Evolutionary conservation across 192 early-diverging fungal genomes (phyloP), one percentile per base, ranked within the genome.

Genomic region (Podila verticillata): DNA sequence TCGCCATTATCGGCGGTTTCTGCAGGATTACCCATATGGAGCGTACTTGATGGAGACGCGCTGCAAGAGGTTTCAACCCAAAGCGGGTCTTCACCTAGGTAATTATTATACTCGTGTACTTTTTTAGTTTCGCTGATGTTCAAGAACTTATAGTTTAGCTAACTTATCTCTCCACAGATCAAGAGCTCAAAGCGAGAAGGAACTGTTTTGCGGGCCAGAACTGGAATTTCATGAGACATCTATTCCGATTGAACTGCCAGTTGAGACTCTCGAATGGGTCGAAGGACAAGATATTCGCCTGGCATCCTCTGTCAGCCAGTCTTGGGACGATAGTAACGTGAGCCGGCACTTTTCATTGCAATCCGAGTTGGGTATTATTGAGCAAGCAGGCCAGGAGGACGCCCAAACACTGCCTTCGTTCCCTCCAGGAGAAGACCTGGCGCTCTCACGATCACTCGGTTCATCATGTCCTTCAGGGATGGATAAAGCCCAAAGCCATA

Each of bases 1-100:
- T 68, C 66, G 28, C 66, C 66, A 6, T 57, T 68, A 8, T 39
- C 66, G n/a, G 66, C 66, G 15, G 34, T 68, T 20, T 68, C 66
- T 9, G 66, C 66, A 31, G 58, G 56, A 28, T 47, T 68, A 6
- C 66, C 66, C 39, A 30, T 36, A 5, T 59, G 31, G 51, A 24
- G 24, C 17, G 15, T 30, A 19, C 22, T 31, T 22, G 66, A 35
- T 5, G 57, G 32, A 8, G 26, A 51, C 6, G 30, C 57, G 39
- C n/a, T n/a, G n/a, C n/a, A n/a, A n/a, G 1, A 30, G 17, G 8
- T 19, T 15, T 2, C 57, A 29, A 28, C 24, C 31, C 10, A 17
- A 36, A 13, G 31, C 34, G 22, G 22, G 15, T 19, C n/a, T n/a
- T n/a, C 22, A 12, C 22, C 7, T 10, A n/a, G 22, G 39, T 44